These are phyloP conservation scores for Dipodascus albidus DNA, from an alignment of 805 yeast species.

Conservation along the genomic window DNA sequence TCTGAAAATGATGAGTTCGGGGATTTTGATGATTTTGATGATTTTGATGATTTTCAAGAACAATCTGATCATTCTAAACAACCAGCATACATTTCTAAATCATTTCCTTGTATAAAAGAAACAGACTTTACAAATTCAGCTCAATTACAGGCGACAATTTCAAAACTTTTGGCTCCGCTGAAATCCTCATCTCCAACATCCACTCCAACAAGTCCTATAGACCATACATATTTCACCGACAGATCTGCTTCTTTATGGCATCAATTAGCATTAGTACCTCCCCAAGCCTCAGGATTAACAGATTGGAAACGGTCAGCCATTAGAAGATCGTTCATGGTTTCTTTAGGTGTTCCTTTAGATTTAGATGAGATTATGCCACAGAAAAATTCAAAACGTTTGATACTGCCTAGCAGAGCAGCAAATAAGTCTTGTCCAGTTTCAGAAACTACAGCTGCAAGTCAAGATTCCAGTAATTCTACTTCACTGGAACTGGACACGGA, in stretches of 20 bases:
- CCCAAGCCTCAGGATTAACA: constrained; percentile 40
- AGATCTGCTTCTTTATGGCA: constrained; percentile 28
- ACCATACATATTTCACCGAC: constrained; percentile 12
- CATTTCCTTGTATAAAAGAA: constrained; percentile 9
- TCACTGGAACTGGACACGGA: constrained; percentile 15
- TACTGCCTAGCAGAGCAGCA: constrained; percentile 8
- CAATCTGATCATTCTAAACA: constrained; percentile 3
- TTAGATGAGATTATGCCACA: constrained; percentile 42
- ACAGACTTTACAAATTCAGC: constrained; percentile 14
- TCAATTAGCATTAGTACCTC: constrained; percentile 34
- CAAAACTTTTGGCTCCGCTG: constrained; percentile 3
- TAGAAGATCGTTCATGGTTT: constrained; percentile 49
- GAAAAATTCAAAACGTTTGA: constrained; percentile 17
- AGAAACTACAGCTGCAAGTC: not conserved
- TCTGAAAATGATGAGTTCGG: constrained; percentile 10
- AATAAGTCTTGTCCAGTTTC: not conserved
- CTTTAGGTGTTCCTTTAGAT: constrained; percentile 64
- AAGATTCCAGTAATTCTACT: not conserved
- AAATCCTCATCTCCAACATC: constrained; percentile 8
- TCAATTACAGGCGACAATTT: constrained; percentile 11
- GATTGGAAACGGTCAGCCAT: constrained; percentile 62
- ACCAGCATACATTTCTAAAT: not conserved
- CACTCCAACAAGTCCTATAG: constrained; percentile 10
- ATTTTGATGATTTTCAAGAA: constrained; percentile 24
- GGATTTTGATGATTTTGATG: constrained; percentile 25